Evolutionary conservation across 495 filamentous ascomycete genomes (phyloP).

Genomic region (Mycothermus thermophilus): DNA sequence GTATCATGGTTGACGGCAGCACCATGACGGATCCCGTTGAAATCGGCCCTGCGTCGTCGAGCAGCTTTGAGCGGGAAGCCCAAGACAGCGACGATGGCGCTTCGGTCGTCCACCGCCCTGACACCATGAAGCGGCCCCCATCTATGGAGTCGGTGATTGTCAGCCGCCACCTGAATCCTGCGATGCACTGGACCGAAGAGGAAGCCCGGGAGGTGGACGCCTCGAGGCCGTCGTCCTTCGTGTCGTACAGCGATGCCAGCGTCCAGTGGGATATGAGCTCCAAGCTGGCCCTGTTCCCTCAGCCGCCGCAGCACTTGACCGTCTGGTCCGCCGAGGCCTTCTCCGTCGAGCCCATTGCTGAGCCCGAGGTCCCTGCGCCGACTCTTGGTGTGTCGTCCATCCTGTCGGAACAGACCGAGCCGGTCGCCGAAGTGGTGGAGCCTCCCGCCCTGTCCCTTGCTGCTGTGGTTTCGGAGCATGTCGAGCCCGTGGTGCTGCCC

Average conservation of each 20-base stretch:
- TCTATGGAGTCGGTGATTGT: conserved; percentile 27
- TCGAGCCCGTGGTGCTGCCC: conserved; percentile 15
- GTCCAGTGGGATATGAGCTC: conserved; percentile 29
- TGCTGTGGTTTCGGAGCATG: conserved; percentile 13
- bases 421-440: conserved; percentile 10
- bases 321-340: conserved; percentile 11
- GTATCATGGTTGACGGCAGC: conserved; percentile 61
- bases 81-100: conserved; percentile 1
- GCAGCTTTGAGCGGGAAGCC: neutral
- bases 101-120: conserved; percentile 6
- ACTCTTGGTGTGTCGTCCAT: conserved; percentile 9
- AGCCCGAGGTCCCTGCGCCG: conserved; percentile 2
- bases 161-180: conserved; percentile 10
- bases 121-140: conserved; percentile 19
- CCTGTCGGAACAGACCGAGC: conserved; percentile 11
- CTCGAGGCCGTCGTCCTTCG: conserved; percentile 13
- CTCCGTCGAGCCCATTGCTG: too few species aligned
- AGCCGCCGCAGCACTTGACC: too few species aligned
- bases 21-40: conserved; percentile 76
- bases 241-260: conserved; percentile 29
- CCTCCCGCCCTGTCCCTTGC: conserved; percentile 14
- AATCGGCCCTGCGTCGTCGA: conserved; percentile 3
- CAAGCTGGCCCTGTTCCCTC: conserved; percentile 35
- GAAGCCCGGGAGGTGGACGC: conserved; percentile 11
- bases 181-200: conserved; percentile 20